A percentile compares a stretch with the other conserved stretches of the same genome.
Conservation (phyloP, 73 alveolate species). For the Tetrahymena thermophila region DNA sequence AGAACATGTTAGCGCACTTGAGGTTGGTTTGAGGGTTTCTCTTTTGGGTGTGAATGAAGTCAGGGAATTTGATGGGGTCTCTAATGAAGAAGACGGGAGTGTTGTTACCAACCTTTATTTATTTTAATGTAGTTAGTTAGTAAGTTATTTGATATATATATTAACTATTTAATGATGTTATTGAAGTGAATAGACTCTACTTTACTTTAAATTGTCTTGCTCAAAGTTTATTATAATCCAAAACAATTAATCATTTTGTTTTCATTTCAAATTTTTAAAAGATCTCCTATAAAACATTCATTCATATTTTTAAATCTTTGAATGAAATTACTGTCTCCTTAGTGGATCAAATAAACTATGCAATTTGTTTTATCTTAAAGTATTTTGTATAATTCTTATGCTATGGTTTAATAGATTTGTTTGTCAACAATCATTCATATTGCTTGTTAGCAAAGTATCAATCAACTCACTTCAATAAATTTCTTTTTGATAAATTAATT, state of each 20-base stretch:
- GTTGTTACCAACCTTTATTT: slow-evolving; percentile 62
- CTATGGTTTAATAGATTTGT: not conserved
- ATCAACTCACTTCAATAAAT: not conserved
- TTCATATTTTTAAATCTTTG: too few relatives aligned
- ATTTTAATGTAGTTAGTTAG: not conserved
- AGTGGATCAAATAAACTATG: too few relatives aligned
- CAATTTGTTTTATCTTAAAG: too few relatives aligned
- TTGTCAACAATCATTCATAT: too few relatives aligned
- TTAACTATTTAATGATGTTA: not conserved
- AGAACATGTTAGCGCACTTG: slow-evolving; percentile 58
- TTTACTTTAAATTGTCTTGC: not conserved
- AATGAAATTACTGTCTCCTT: too few relatives aligned
- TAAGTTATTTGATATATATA: too few relatives aligned
- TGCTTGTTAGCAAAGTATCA: not conserved
- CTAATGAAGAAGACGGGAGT: slow-evolving; percentile 90
- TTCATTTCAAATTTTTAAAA: too few relatives aligned
- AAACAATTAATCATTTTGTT: too few relatives aligned
- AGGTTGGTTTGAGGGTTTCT: slow-evolving; percentile 74
- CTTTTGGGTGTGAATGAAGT: slow-evolving; percentile 81
- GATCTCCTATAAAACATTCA: not conserved
- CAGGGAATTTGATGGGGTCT: slow-evolving; percentile 88
- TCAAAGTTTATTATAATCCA: not conserved
- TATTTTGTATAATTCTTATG: not conserved
- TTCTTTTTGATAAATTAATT: not conserved
- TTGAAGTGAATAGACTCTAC: not conserved